These are phyloP conservation scores for Magnolia kwangsiensis DNA, from an alignment of 164 flowering plant species.

Conservation along the genomic window DNA sequence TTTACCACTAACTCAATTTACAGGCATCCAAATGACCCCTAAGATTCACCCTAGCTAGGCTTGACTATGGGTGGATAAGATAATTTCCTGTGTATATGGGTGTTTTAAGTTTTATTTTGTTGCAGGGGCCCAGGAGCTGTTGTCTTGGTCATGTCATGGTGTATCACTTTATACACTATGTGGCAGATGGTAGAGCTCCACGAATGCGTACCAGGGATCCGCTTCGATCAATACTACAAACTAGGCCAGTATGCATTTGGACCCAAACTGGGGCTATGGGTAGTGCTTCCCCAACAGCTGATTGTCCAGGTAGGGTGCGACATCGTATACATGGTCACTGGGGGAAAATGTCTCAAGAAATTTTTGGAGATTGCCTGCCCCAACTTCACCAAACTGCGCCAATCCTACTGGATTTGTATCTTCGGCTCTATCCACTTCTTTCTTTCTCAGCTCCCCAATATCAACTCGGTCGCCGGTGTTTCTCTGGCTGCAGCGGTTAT, in stretches of 20 bases:
- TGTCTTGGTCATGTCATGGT: conserved; percentile 67
- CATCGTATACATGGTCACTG: conserved; percentile 91
- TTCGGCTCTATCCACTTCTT: conserved; percentile 75
- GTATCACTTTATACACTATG: conserved; percentile 76
- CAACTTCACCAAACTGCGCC: conserved; percentile 48
- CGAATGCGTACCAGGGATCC: conserved; percentile 73
- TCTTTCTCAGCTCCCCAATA: conserved; percentile 83
- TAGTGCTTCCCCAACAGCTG: conserved; percentile 84
- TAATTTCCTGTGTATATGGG: neutral
- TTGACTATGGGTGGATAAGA: neutral
- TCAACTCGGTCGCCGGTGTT: conserved; percentile 79
- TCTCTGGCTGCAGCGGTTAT: conserved; percentile 84
- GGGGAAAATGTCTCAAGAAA: conserved; percentile 78
- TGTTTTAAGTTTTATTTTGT: neutral
- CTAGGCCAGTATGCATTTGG: conserved; percentile 78
- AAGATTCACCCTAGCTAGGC: neutral
- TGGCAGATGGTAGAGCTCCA: conserved; percentile 89
- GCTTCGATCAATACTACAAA: conserved; percentile 75
- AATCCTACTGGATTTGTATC: conserved; percentile 81
- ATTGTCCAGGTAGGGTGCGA: conserved; percentile 84
- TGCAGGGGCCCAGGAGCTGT: conserved; percentile 81
- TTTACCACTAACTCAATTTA: no score
- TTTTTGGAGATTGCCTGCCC: conserved; percentile 72
- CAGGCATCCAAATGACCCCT: no score
- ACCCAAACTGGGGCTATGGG: conserved; percentile 71